Evolutionary conservation across 192 early-diverging fungal species (phyloP).

Genomic region (Mortierella antarctica): DNA sequence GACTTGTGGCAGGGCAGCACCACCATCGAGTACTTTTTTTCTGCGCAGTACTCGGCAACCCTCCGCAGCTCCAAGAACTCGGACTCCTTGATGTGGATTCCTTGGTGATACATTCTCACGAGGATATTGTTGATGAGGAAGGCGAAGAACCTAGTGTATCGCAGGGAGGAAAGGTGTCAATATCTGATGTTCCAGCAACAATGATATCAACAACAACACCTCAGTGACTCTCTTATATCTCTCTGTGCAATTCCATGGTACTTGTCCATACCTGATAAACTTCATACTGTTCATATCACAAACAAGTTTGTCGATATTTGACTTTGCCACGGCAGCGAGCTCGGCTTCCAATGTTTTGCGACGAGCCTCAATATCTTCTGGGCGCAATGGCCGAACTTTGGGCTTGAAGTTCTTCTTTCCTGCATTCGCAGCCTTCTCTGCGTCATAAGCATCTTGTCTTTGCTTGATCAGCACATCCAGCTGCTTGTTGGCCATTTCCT

Average conservation of each 20-base stretch:
- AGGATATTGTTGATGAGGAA: conserved; percentile 80
- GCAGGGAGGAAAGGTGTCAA: conserved; percentile 12
- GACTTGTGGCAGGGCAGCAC: conserved; percentile 88
- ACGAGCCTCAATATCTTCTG: conserved; percentile 39
- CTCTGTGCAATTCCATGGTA: background rate
- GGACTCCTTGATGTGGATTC: conserved; percentile 83
- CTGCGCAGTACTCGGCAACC: conserved; percentile 64
- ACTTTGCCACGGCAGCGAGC: conserved; percentile 64
- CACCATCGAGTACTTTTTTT: conserved; percentile 79
- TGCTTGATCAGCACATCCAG: conserved; percentile 38
- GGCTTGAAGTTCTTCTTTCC: conserved; percentile 51
- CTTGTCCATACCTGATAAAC: conserved; percentile 64
- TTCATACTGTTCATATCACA: conserved; percentile 72
- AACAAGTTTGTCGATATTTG: conserved; percentile 66
- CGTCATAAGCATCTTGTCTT: conserved; percentile 47
- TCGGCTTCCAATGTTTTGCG: conserved; percentile 56
- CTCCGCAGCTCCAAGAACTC: conserved; percentile 76
- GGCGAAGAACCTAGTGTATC: conserved; percentile 66
- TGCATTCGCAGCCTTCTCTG: conserved; percentile 54
- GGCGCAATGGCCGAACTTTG: conserved; percentile 43
- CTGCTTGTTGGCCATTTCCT: conserved; percentile 42
- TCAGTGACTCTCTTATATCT: background rate
- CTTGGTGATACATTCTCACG: conserved; percentile 86
- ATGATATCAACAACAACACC: background rate
- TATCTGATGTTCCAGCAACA: background rate